Base-by-base conservation (phyloP, 768 basidiomycete genomes). In the Boletus bicolor region DNA sequence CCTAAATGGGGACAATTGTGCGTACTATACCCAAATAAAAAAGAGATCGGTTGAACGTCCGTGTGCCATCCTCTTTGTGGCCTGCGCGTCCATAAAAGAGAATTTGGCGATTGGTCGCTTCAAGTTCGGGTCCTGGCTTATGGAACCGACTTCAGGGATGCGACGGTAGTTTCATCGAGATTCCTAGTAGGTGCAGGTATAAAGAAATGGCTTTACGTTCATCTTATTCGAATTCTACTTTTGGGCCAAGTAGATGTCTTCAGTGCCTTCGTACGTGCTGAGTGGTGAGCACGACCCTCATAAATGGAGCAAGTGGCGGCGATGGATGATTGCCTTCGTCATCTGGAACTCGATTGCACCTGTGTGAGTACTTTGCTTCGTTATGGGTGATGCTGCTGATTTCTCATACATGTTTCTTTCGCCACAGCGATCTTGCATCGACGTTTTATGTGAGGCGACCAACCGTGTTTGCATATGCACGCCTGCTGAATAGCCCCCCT, bases 331-430 rank as follows among this genome's bases (percentile, higher is more conserved):
- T 32, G 47, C 54, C n/a, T 57, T 71, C 32, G 63, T 70, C 17
- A 49, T 70, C 43, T 71, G 64, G 67, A 63, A 68, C 35, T 53
- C 57, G 15, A 69, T 71, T 19, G 69, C 69, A 32, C 68, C 69
- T 12, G 59, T 70, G 68, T 68, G n/a, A 49, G 68, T 54, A 14
- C 17, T 44, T 26, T 26, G 7, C 11, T 44, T 24, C 26, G 9
- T 50, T 1, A 2, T 14, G 21, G 14, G 8, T 12, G 12, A 7
- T 34, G 1, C 8, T 6, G 1, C 8, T 6, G 36, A 17, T 9
- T 26, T 49, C 49, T 51, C 44, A 58, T 41, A 28, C 19, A 28
- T 14, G 4, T 30, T 38, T 39, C 7, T 35, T 15, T 49, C 21
- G 0, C 14, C 17, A n/a, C 41, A 69, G 68, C 24, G 68, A 69